Evolutionary conservation across 371 early-diverging fungal genomes (phyloP).

Genomic region (Mortierella sp.): DNA sequence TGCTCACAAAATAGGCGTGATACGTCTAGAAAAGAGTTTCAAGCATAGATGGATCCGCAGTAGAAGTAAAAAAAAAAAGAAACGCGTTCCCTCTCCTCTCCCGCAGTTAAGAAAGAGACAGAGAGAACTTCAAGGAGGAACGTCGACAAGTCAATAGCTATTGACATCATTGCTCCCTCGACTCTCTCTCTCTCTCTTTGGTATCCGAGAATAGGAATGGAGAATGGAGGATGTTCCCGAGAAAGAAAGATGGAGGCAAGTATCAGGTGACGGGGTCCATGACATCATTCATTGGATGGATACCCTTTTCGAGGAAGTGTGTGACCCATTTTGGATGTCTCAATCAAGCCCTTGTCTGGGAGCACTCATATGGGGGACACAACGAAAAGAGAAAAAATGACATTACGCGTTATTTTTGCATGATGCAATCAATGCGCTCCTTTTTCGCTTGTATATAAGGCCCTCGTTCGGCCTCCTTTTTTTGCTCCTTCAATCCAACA

Average conservation of each 20-base stretch:
- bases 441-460: background rate
- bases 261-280: slow-evolving; percentile 5
- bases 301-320: background rate
- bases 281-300: background rate
- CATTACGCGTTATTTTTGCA: background rate
- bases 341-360: background rate
- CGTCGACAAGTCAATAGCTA: background rate
- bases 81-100: background rate
- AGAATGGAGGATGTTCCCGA: background rate
- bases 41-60: slow-evolving; percentile 2
- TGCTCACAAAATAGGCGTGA: slow-evolving; percentile 5
- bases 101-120: background rate
- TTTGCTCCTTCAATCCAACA: background rate
- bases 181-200: background rate
- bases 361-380: too few relatives aligned
- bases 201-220: slow-evolving; percentile 1
- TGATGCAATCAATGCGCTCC: slow-evolving; percentile 8
- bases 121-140: background rate
- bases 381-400: background rate
- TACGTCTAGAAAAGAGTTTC: too few relatives aligned
- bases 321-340: slow-evolving; percentile 2
- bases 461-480: background rate
- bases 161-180: background rate
- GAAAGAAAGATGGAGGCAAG: too few relatives aligned
- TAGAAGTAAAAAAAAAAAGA: background rate